phyloP scores from a whole-genome alignment of 1,139 yeast species.

The Groenewaldozyma auringiensis region DNA sequence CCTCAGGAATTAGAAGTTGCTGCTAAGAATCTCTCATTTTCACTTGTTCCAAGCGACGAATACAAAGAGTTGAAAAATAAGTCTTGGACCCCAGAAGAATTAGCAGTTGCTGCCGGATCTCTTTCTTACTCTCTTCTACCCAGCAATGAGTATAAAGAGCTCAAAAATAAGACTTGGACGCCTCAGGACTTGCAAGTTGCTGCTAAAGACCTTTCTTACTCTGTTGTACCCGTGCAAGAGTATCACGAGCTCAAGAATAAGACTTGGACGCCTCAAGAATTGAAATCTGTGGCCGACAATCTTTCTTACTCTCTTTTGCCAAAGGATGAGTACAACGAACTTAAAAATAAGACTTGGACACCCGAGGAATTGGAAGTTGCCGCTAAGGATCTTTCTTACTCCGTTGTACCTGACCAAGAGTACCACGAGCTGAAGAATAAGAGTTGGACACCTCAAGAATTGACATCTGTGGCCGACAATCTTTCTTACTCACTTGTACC shows the following conservation, averaged over 20 bases:
- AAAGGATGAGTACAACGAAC: neutral
- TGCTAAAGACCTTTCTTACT: neutral
- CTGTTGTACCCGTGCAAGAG: slow-evolving; percentile 42
- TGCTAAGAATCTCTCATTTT: slow-evolving; percentile 30
- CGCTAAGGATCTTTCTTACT: slow-evolving; percentile 24
- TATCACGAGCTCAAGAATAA: slow-evolving; percentile 29
- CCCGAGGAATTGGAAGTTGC: slow-evolving; percentile 15
- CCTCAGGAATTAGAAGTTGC: slow-evolving; percentile 29
- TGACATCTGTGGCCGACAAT: slow-evolving; percentile 31
- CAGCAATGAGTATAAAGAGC: neutral
- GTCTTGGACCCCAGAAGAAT: slow-evolving; percentile 22
- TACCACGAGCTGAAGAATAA: slow-evolving; percentile 16
- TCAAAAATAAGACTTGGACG: neutral
- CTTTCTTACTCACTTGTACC: slow-evolving; percentile 27
- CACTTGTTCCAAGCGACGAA: slow-evolving; percentile 4
- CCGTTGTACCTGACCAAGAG: slow-evolving; percentile 22
- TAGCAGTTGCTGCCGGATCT: slow-evolving; percentile 31
- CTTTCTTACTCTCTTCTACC: slow-evolving; percentile 24
- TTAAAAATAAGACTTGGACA: neutral
- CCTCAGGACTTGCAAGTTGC: slow-evolving; percentile 15
- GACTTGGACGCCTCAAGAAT: slow-evolving; percentile 22
- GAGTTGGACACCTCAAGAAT: slow-evolving; percentile 22
- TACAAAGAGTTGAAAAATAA: slow-evolving; percentile 8
- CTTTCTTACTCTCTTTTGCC: slow-evolving; percentile 24
- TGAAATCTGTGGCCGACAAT: slow-evolving; percentile 31